Evolutionary conservation across 2,329 filamentous ascomycete genomes (phyloP).

Genomic region (Xylaria multiplex): DNA sequence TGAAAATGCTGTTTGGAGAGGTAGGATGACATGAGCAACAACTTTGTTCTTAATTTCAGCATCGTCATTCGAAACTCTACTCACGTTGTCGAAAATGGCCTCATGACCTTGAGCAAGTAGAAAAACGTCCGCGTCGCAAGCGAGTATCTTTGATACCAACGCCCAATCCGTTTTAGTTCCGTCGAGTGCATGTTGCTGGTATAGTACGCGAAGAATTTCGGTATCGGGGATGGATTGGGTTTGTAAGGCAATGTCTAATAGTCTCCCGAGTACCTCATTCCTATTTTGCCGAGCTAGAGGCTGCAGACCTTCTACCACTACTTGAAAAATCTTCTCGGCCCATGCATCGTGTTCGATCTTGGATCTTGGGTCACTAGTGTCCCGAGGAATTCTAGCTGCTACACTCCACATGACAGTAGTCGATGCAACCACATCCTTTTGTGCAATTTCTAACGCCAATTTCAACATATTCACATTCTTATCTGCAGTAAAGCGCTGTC

Average conservation of each 20-base stretch:
- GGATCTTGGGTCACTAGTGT: slow-evolving; percentile 45
- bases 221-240: slow-evolving; percentile 50
- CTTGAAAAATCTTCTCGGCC: slow-evolving; percentile 44
- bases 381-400: slow-evolving; percentile 44
- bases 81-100: slow-evolving; percentile 49
- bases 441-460: slow-evolving; percentile 54
- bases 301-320: slow-evolving; percentile 39
- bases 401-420: slow-evolving; percentile 56
- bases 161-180: slow-evolving; percentile 51
- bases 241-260: slow-evolving; percentile 51
- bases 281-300: slow-evolving; percentile 35
- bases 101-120: slow-evolving; percentile 50
- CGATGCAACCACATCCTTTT: slow-evolving; percentile 50
- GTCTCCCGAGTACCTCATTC: slow-evolving; percentile 44
- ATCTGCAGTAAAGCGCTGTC: slow-evolving; percentile 58
- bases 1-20: slow-evolving; percentile 55
- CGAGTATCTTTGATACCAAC: slow-evolving; percentile 55
- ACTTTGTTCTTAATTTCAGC: slow-evolving; percentile 43
- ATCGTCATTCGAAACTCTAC: slow-evolving; percentile 40
- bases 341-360: slow-evolving; percentile 47
- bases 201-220: slow-evolving; percentile 48
- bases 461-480: slow-evolving; percentile 55
- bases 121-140: slow-evolving; percentile 58
- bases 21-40: slow-evolving; percentile 50
- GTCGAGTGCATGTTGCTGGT: slow-evolving; percentile 44